A percentile compares a stretch with the other conserved stretches of the same genome.
phyloP scores from a whole-genome alignment of 257 asterid species.

The Plantago elongata region DNA sequence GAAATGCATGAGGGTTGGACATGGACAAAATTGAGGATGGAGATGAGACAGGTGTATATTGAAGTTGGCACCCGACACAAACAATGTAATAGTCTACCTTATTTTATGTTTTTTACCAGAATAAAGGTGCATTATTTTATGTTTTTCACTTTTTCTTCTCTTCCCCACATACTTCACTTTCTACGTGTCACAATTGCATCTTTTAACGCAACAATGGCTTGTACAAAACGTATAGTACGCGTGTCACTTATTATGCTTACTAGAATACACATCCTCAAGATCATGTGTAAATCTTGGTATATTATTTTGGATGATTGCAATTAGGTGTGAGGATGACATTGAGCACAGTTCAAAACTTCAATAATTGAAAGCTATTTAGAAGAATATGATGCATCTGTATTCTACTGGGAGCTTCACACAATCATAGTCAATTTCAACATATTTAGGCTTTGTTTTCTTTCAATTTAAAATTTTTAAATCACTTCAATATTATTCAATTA shows the following conservation, averaged over 20 bases:
- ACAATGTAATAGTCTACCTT: too few relatives aligned
- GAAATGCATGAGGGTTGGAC: not conserved
- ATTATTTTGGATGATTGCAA: too few relatives aligned
- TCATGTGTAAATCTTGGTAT: not conserved
- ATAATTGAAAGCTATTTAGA: too few relatives aligned
- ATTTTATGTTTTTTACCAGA: not conserved
- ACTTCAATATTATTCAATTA: too few relatives aligned
- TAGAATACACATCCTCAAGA: not conserved
- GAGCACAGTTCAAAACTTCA: too few relatives aligned
- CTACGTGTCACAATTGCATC: slow-evolving; percentile 21
- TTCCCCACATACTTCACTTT: slow-evolving; percentile 7
- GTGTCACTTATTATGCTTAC: not conserved
- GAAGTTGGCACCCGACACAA: not conserved
- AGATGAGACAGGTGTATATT: slow-evolving; percentile 18
- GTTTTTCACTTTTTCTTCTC: not conserved
- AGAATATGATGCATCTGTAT: too few relatives aligned
- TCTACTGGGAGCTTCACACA: too few relatives aligned
- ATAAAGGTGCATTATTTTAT: slow-evolving; percentile 2
- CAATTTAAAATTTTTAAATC: too few relatives aligned
- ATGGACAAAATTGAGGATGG: not conserved
- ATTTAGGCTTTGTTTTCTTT: too few relatives aligned
- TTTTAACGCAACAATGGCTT: not conserved
- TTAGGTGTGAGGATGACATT: too few relatives aligned
- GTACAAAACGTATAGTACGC: not conserved
- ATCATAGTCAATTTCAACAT: too few relatives aligned